Evolutionary conservation across 768 basidiomycete genomes (phyloP), one percentile per base, ranked within the genome.

Genomic region (Mycena kentingensis): DNA sequence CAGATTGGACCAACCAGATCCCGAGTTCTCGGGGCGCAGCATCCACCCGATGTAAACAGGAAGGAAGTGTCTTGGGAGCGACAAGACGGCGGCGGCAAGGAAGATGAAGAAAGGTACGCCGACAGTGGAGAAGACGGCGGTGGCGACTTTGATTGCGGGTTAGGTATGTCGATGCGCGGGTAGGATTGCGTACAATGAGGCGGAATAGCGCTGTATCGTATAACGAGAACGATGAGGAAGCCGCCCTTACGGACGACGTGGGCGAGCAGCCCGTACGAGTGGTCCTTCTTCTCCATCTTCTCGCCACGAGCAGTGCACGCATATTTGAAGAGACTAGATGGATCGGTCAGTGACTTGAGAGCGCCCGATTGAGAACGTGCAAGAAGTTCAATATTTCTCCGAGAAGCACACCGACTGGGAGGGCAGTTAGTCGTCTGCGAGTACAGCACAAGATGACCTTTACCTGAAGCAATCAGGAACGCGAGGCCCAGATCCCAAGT

Each of bases 11-110:
- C 75, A 4, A 64, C 75, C 63, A 66, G 69, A 31, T 67, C 75
- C 73, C 12, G 63, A 70, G 7, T 63, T 69, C 5, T 77, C 74
- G 46, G 80, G 73, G 56, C 86, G 80, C 7, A 90, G 65, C 19
- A 88, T 73, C 25, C 89, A 91, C 26, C 93, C 93, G 11, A 95
- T 78, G 63, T 97, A 97, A 12, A 96, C 94, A 12, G 88, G 88
- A 57, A 91, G 80, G 59, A 97, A 87, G 66, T 94, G 90, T 63
- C 95, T 95, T 4, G 94, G 93, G 63, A 93, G 70, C 16, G 90
- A 90, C 16, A 94, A 71, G 56, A 93, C 67, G 4, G 92, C 87
- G 19, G 94, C 93, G 3, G 88, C 54, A 38, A 81, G 72, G 69
- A 95, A 97, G 21, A 84, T 74, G 60, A 82, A 69, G 57, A 93